Conservation (phyloP, 1,284 basidiomycete species). For the Phaffia rhodozyma region DNA sequence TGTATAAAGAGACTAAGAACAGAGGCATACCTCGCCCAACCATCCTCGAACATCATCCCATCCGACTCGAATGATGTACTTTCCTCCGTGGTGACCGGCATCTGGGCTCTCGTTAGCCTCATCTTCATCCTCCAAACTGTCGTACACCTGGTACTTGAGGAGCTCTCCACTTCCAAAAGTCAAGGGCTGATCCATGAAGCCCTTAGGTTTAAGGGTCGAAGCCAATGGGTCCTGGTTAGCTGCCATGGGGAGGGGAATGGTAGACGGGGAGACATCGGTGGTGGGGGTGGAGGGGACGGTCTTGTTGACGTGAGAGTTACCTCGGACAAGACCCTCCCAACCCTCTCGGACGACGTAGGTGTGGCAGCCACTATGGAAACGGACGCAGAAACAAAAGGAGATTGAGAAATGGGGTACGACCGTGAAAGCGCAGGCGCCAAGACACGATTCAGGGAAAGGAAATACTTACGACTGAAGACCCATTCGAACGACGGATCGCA, state of each 20-base stretch:
- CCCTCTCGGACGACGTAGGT: slow-evolving; percentile 91
- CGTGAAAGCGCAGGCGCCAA: neutral
- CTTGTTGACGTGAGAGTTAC: slow-evolving; percentile 36
- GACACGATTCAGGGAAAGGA: neutral
- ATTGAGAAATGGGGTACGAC: neutral
- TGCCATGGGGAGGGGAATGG: slow-evolving; percentile 24
- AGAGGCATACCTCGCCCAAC: slow-evolving; percentile 58
- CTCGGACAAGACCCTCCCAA: slow-evolving; percentile 76
- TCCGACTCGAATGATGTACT: slow-evolving; percentile 90
- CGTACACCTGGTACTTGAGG: slow-evolving; percentile 80
- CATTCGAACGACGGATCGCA: slow-evolving; percentile 77
- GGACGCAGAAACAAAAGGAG: slow-evolving; percentile 1
- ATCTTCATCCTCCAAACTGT: slow-evolving; percentile 31
- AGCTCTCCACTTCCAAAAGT: slow-evolving; percentile 85
- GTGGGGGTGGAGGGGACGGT: slow-evolving; percentile 23
- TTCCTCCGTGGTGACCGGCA: slow-evolving; percentile 42
- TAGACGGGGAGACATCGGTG: slow-evolving; percentile 18
- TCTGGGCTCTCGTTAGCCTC: slow-evolving; percentile 18
- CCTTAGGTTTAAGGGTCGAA: neutral
- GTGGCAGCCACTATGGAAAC: slow-evolving; percentile 62
- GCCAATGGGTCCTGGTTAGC: slow-evolving; percentile 21
- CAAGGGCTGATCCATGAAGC: slow-evolving; percentile 34
- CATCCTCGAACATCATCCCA: slow-evolving; percentile 98
- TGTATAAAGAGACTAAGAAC: neutral
- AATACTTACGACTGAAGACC: slow-evolving; percentile 66